Percentiles rank a stretch among this genome's conserved stretches.
These are phyloP conservation scores for Alternaria sp. DNA, from an alignment of 2,329 filamentous ascomycete genomes.

Conservation along the genomic window DNA sequence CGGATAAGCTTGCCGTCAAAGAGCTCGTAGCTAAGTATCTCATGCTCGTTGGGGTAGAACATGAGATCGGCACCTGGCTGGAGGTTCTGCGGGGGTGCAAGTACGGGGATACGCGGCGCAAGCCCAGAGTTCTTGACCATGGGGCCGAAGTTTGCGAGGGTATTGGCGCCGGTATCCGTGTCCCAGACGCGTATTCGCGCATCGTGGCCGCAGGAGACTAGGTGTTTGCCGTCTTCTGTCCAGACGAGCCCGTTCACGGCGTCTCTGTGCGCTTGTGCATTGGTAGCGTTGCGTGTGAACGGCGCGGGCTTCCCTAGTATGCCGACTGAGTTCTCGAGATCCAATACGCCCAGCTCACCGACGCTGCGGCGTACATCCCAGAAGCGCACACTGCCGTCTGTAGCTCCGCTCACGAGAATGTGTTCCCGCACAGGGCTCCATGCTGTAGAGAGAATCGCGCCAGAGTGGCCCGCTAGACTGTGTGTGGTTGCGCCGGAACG, in stretches of 20 bases:
- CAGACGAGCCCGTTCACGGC: constrained; percentile 85
- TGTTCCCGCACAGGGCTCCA: constrained; percentile 87
- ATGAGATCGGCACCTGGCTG: constrained; percentile 68
- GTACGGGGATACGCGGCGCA: constrained; percentile 50
- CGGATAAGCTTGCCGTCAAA: constrained; percentile 77
- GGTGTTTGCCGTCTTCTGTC: constrained; percentile 77
- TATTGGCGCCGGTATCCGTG: constrained; percentile 79
- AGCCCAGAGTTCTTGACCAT: constrained; percentile 71
- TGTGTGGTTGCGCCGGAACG: constrained; percentile 74
- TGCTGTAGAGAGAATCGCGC: constrained; percentile 64
- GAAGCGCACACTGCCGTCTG: constrained; percentile 80
- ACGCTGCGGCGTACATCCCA: constrained; percentile 88
- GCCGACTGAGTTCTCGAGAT: constrained; percentile 83
- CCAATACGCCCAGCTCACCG: constrained; percentile 75
- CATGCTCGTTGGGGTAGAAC: constrained; percentile 76
- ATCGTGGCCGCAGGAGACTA: constrained; percentile 85
- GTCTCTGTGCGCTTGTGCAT: constrained; percentile 71
- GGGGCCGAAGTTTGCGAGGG: constrained; percentile 85
- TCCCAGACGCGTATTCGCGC: constrained; percentile 88
- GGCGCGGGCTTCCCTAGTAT: constrained; percentile 58
- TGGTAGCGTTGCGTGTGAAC: constrained; percentile 42
- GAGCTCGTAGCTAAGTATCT: constrained; percentile 81
- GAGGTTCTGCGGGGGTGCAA: constrained; percentile 67
- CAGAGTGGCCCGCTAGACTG: constrained; percentile 58
- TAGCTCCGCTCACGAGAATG: constrained; percentile 81